Base-by-base conservation (phyloP, 371 early-diverging fungal species). In the Coelomomyces lativittatus region DNA sequence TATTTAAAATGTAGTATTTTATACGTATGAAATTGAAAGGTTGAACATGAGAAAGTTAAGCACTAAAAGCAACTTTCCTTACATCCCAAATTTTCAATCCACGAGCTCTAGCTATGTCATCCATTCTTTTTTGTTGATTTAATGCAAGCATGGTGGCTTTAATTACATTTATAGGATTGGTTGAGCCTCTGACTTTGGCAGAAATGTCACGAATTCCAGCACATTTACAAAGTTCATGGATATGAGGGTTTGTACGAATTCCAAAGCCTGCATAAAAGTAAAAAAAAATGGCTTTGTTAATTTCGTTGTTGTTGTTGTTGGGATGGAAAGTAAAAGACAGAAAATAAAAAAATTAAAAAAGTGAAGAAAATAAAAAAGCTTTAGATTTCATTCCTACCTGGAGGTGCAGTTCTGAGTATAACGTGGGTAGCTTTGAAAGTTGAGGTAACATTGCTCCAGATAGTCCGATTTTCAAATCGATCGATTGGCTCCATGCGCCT, bases 161-260 rank as follows among this genome's bases (percentile, higher is more conserved):
- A 66, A 91, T 79, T 24, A 97, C 95, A 60, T 97, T 97, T 84
- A 96, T 85, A 10, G 91, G 90, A 59, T 89, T 91, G 35, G 76
- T 70, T 15, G 89, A 88, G 4, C 97, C 96, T 55, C 73, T 64
- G 26, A 91, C 82, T 62, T 95, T 96, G 48, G 81, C 86, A 43
- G 83, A 73, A 51, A 96, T 53, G 65, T 97, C 97, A 50, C 80
- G 66, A 56, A 95, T 85, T 29, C 97, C 97, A 29, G 86, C 64
- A 59, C 89, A 89, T 51, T 85, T 73, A 60, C 87, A 90, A 49
- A 97, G 78, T 60, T 93, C 92, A 73, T 95, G 93, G 51, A 97
- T 81, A 48, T 83, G 71, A 46, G 82, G 86, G 63, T 91, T 86
- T 43, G 85, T 81, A 28, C 91, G 80, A 53, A 88, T 75, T 43